Evolutionary conservation across 106 monocot genomes (phyloP), one percentile per base, ranked within the genome.

Genomic region (Phalaenopsis equestris): DNA sequence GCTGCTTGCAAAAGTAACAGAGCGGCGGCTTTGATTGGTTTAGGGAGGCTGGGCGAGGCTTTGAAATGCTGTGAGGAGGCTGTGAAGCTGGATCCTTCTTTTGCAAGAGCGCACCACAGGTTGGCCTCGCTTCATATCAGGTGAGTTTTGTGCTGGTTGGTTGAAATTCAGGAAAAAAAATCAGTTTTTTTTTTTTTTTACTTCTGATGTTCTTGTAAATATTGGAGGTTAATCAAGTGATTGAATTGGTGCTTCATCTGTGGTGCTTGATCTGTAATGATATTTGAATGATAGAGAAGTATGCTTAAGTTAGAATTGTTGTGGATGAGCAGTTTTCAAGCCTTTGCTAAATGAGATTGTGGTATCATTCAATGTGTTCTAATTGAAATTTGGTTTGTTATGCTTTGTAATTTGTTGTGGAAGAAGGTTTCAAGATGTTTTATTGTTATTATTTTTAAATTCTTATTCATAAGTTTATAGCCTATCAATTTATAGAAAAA

Each of bases 51-150:
- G 39, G 85, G 64, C 2, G 94, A 94, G 78, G 94, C 94, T 0
- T 86, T 90, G 36, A 86, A 80, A 80, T 89, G 91, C 73, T 94
- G 86, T 24, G 90, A 92, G 78, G 94, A 90, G 76, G 90, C 92
- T 2, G 78, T 94, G 15, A 79, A 84, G 56, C 41, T 94, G 37
- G 94, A 94, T 88, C 94, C 91, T 41, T 61, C 79, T 14, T 88
- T 85, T 68, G 79, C 57, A 11, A 82, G 91, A 18, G 94, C 91
- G 2, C 91, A 92, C 82, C 86, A 88, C 72, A 79, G 92, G 58
- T 77, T 94, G 37, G 92, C 85, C 9, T 90, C 88, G 42, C 81
- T 91, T 56, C 79, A 77, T 77, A 46, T 92, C 12, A 81, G 94
- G 94, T 92, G 79, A 80, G 75, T n/a, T 2, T 61, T 64, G 14